phyloP scores from a whole-genome alignment of 225 moss, liverwort and hornwort genomes.

The Pseudisothecium myosuroides region DNA sequence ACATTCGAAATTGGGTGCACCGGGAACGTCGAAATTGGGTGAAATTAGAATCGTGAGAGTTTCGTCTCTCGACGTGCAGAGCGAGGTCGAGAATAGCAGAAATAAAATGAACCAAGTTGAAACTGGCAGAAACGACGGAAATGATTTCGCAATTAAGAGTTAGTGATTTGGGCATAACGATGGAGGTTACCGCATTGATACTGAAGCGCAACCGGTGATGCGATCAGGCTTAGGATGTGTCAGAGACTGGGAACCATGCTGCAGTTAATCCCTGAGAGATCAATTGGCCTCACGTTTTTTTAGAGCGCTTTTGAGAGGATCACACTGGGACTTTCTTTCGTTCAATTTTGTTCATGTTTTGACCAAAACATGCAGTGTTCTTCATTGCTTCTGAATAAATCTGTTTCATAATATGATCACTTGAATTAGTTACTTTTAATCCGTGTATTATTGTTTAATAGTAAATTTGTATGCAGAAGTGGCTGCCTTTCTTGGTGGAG shows the following conservation, averaged over 20 bases:
- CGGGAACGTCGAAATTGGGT: not conserved
- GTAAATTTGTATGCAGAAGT: constrained; percentile 36
- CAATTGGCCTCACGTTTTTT: not conserved
- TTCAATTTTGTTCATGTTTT: not conserved
- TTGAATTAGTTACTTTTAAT: not conserved
- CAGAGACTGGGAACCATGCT: not conserved
- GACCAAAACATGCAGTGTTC: not conserved
- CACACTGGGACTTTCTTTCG: not conserved
- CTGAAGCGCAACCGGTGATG: not conserved
- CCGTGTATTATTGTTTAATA: not conserved
- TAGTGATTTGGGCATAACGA: not conserved
- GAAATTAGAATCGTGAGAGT: not conserved
- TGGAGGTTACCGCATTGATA: not conserved
- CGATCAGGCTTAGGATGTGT: not conserved
- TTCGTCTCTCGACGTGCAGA: not conserved
- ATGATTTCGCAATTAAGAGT: not conserved
- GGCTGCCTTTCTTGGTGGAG: constrained; percentile 60
- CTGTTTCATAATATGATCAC: not conserved
- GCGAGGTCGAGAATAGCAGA: not conserved
- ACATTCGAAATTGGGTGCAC: not conserved
- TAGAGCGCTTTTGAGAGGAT: not conserved
- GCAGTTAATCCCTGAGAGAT: not conserved
- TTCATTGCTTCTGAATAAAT: not conserved
- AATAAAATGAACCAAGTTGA: not conserved
- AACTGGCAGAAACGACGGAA: not conserved